Evolutionary conservation across 1,139 yeast species (phyloP), one percentile per base, ranked within the genome.

Genomic region (Lodderomyces oxycetoniae): DNA sequence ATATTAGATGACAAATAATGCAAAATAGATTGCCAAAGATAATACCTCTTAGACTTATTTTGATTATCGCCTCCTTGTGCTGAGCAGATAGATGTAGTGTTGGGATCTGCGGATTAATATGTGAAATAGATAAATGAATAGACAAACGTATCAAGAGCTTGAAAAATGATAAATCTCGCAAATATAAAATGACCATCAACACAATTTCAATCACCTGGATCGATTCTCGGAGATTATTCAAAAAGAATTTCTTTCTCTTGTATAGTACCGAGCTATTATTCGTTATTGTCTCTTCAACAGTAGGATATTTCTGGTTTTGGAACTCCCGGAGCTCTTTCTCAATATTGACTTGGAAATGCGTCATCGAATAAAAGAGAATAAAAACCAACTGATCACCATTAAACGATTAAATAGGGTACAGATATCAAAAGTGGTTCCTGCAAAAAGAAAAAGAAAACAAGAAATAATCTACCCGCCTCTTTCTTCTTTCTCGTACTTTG

Each of bases 171-270:
- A 59, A 35, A 44, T 67, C 74, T 37, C 61, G 55, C 9, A 67
- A 50, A 42, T 67, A 68, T 5, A 57, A 41, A 7, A 67, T 36
- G 8, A 46, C 57, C 5, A 63, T 48, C 3, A 66, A 36, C 3
- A 63, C 39, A 37, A 47, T 55, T 15, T 68, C 71, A 3, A 59
- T 31, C 16, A 53, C 45, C 32, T 54, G 52, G 14, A 62, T 27
- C 2, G 59, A 48, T 34, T 56, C 55, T 29, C 64, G 51, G 16
- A 67, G 44, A 30, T 67, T 67, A 20, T 48, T 48, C 3, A 67
- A 48, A 37, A 67, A 68, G 46, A 46, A 55, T 45, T 63, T 61
- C 50, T 65, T 67, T 16, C 70, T 54, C 42, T 63, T 63, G 39
- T 64, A 63, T 17, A 67, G 54, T 21, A 59, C 54, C n/a, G 56